Evolutionary conservation across 108 stramenopile species (phyloP), one percentile per base, ranked within the genome.

Genomic region (Fragilariopsis cylindrus): DNA sequence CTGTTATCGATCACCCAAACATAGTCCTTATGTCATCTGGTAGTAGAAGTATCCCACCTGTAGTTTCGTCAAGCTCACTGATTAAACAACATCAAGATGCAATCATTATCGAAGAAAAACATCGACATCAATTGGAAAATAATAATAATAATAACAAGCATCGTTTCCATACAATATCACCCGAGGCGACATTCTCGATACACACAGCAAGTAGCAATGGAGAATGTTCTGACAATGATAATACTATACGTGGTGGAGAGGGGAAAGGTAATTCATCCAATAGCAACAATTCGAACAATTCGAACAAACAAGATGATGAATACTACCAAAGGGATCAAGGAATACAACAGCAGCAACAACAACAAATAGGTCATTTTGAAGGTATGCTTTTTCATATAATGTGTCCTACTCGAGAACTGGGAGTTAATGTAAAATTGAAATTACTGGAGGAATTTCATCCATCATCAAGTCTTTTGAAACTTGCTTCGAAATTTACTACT

Each of bases 311-410:
- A 30, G 30, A 30, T 30, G 30, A 30, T 30, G 30, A 30, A 30
- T 30, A 30, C 30, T 30, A 30, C 30, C 30, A 30, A 30, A 30
- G 30, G 30, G 30, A 30, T 30, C 30, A 30, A 30, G 30, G 2
- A 30, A 30, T 30, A 30, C 30, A 30, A 30, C 30, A 30, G 30
- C 30, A 1, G 50, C 12, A 52, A 52, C 43, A 44, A 16, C 68
- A 15, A 48, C 48, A 69, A 69, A 69, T 50, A 21, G 68, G 30
- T 19, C 13, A n/a, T 4, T 71, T 71, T 42, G 70, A 71, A 56
- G 70, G 70, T 4, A 57, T 39, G 55, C 8, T 4, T 42, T 71
- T 71, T 55, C 39, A 55, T 44, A 53, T 57, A 13, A 71, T 71
- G 70, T 9, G 2, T 56, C 54, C 70, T 5, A 63, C 62, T 63